Evolutionary conservation across 2,329 filamentous ascomycete genomes (phyloP).

Genomic region (Massarina eburnea): DNA sequence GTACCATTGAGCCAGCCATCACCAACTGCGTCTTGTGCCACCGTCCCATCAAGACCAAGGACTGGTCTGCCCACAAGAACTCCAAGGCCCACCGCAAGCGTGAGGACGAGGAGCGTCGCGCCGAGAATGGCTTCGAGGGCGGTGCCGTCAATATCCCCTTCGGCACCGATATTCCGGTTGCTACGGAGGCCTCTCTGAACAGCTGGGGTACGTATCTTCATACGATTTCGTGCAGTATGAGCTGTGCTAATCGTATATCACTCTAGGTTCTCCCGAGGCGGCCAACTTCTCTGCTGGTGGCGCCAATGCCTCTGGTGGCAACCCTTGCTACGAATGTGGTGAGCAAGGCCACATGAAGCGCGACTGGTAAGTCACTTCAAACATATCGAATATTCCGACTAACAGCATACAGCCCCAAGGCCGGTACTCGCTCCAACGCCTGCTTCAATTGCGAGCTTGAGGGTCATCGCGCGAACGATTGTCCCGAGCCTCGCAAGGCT

Average conservation of each 20-base stretch:
- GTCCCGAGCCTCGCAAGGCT: slow-evolving; percentile 21
- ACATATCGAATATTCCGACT: not conserved
- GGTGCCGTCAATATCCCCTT: slow-evolving; percentile 11
- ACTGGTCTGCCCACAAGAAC: slow-evolving; percentile 35
- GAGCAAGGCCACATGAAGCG: slow-evolving; percentile 22
- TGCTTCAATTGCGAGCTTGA: slow-evolving; percentile 23
- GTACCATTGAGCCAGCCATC: slow-evolving; percentile 16
- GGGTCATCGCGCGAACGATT: slow-evolving; percentile 31
- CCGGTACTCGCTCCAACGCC: slow-evolving; percentile 35
- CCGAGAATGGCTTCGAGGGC: slow-evolving; percentile 17
- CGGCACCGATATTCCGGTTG: not conserved
- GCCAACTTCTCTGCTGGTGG: not conserved
- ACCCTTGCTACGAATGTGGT: slow-evolving; percentile 29
- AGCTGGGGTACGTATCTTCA: no score
- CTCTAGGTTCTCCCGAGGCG: no score
- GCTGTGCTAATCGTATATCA: no score
- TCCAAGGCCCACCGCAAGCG: slow-evolving; percentile 34
- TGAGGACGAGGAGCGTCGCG: slow-evolving; percentile 5
- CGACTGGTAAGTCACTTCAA: slow-evolving; percentile 17
- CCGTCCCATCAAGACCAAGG: slow-evolving; percentile 29
- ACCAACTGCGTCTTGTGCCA: slow-evolving; percentile 37
- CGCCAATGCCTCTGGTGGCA: slow-evolving; percentile 44
- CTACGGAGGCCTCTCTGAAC: no score
- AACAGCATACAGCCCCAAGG: slow-evolving; percentile 6
- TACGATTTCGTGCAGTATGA: no score